phyloP scores from a whole-genome alignment of 2,329 filamentous ascomycete genomes.

The Colletotrichum chrysophilum region DNA sequence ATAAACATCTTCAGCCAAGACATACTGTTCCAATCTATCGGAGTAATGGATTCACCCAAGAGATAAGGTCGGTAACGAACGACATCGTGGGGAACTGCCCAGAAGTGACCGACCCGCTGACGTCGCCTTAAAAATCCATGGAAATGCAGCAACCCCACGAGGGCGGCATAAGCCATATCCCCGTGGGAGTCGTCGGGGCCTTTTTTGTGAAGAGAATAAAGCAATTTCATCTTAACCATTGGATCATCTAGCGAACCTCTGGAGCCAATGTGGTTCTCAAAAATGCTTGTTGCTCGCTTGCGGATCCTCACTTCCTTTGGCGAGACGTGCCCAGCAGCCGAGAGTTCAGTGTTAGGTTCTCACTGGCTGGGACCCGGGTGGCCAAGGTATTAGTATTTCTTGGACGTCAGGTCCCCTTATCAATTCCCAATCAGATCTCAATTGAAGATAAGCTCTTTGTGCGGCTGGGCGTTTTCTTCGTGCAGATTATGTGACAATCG shows the following conservation, averaged over 20 bases:
- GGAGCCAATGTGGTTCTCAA: neutral
- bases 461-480: rapidly evolving
- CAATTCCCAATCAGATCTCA: constrained; percentile 3
- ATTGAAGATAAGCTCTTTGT: neutral
- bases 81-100: neutral
- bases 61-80: constrained; percentile 16
- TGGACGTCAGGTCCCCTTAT: constrained; percentile 13
- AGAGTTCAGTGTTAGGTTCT: neutral
- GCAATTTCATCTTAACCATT: neutral
- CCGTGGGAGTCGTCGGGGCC: neutral
- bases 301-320: neutral
- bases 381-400: constrained; percentile 14
- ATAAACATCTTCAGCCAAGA: neutral
- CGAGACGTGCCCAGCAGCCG: neutral
- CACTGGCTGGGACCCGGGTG: neutral
- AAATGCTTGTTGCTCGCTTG: neutral
- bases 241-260: neutral
- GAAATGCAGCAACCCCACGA: neutral
- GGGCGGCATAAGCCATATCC: neutral
- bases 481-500: neutral
- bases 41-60: neutral
- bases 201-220: neutral
- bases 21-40: neutral
- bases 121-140: neutral
- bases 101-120: neutral